These are phyloP conservation scores for Alternaria brassicicola DNA, from an alignment of 2,329 filamentous ascomycete species.

Conservation along the genomic window DNA sequence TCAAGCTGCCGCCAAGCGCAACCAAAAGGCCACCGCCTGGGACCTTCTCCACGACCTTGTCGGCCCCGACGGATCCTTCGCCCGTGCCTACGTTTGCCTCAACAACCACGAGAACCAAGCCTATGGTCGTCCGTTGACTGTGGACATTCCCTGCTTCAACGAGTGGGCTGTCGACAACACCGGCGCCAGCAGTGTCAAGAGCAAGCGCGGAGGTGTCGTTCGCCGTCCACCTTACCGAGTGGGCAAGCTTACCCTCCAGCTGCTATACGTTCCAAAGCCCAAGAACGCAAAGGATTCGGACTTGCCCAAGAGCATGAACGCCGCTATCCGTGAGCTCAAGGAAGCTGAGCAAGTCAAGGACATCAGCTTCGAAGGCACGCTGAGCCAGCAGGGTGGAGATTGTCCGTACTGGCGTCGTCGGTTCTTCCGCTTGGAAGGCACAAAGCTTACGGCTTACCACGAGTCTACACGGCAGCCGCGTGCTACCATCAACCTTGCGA, in stretches of 20 bases:
- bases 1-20: conserved; percentile 59
- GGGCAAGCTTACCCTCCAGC: conserved; percentile 90
- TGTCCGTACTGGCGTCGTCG: conserved; percentile 99
- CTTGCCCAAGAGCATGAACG: conserved; percentile 99
- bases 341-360: conserved; percentile 82
- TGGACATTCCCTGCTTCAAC: conserved; percentile 95
- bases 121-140: conserved; percentile 84
- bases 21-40: conserved; percentile 73
- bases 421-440: conserved; percentile 92
- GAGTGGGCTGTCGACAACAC: conserved; percentile 94
- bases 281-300: conserved; percentile 87
- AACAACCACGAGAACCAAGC: conserved; percentile 89
- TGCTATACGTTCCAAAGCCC: conserved; percentile 92
- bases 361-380: conserved; percentile 81
- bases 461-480: conserved; percentile 94
- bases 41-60: conserved; percentile 86
- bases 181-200: conserved; percentile 85
- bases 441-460: conserved; percentile 93
- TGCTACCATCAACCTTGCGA: conserved; percentile 94
- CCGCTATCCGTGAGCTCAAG: conserved; percentile 89
- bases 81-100: conserved; percentile 88
- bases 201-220: conserved; percentile 80
- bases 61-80: conserved; percentile 92
- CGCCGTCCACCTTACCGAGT: conserved; percentile 91
- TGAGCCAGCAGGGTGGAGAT: conserved; percentile 97